These are phyloP conservation scores for Fusarium falciforme DNA, from an alignment of 2,329 filamentous ascomycete species.

Conservation along the genomic window DNA sequence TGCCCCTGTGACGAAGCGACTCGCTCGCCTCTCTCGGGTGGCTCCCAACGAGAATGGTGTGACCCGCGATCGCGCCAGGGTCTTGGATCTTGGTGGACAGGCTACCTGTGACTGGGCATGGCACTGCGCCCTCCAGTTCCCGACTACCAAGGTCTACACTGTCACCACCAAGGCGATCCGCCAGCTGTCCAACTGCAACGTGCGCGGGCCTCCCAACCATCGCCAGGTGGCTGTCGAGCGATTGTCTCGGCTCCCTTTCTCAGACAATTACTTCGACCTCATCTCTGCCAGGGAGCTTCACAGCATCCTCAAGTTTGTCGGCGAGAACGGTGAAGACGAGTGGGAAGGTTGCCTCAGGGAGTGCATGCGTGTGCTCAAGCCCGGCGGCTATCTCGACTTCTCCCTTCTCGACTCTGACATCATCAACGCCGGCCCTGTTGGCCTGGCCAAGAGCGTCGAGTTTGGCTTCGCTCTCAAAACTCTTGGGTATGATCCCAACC, in stretches of 20 bases:
- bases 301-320: constrained; percentile 80
- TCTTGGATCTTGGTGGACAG: constrained; percentile 89
- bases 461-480: constrained; percentile 92
- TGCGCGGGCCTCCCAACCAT: constrained; percentile 89
- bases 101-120: constrained; percentile 94
- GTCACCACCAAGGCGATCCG: constrained; percentile 80
- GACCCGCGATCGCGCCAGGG: constrained; percentile 67
- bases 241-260: constrained; percentile 86
- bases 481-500: constrained; percentile 87
- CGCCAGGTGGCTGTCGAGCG: constrained; percentile 81
- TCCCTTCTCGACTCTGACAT: constrained; percentile 90
- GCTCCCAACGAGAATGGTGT: constrained; percentile 56
- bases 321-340: constrained; percentile 79
- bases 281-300: constrained; percentile 91
- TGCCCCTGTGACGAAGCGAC: constrained; percentile 71
- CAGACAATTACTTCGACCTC: constrained; percentile 87
- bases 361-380: constrained; percentile 91
- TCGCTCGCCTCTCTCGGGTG: constrained; percentile 66
- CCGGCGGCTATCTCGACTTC: constrained; percentile 93
- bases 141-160: constrained; percentile 87
- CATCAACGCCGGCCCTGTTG: constrained; percentile 82
- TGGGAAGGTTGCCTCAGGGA: constrained; percentile 88
- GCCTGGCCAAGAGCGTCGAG: constrained; percentile 86
- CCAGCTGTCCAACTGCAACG: constrained; percentile 77
- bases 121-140: constrained; percentile 89